Evolutionary conservation across 2,329 filamentous ascomycete genomes (phyloP).

Genomic region (Mycosphaerella arachidis): DNA sequence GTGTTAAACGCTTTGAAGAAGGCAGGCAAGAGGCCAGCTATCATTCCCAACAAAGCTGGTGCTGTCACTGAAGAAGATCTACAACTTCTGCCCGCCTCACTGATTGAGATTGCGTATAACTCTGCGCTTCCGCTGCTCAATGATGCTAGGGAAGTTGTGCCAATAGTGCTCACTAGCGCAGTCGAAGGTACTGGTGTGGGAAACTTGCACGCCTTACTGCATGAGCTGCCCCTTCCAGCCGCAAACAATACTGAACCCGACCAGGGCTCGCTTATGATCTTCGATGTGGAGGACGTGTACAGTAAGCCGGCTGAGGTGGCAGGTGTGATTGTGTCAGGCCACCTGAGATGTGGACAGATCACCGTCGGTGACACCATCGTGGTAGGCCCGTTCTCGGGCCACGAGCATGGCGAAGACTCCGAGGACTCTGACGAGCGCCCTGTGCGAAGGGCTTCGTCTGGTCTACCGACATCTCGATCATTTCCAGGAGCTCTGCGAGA

Average conservation of each 20-base stretch:
- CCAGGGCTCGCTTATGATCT: conserved; percentile 48
- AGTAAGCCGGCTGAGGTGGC: conserved; percentile 47
- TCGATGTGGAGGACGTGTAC: conserved; percentile 90
- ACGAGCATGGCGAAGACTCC: conserved; percentile 31
- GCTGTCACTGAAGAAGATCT: conserved; percentile 45
- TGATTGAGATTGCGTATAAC: conserved; percentile 52
- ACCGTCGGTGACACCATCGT: conserved; percentile 72
- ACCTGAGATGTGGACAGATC: conserved; percentile 73
- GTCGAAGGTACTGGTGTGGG: conserved; percentile 79
- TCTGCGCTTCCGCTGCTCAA: conserved; percentile 51
- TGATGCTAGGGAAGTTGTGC: conserved; percentile 55
- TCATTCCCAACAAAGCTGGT: conserved; percentile 48
- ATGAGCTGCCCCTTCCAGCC: conserved; percentile 63
- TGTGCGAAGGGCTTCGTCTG: conserved; percentile 22
- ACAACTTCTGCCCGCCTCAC: conserved; percentile 55
- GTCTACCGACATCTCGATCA: conserved; percentile 42
- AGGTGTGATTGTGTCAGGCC: conserved; percentile 69
- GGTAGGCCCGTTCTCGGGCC: conserved; percentile 62
- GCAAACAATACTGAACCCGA: not conserved
- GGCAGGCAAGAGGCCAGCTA: conserved; percentile 66
- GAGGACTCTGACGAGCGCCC: conserved; percentile 34
- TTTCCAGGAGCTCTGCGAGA: conserved; percentile 44
- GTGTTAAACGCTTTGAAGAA: conserved; percentile 74
- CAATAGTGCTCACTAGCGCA: conserved; percentile 82
- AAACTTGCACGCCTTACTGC: conserved; percentile 74